These are phyloP conservation scores for Pyrenochaeta sp. DNA, from an alignment of 2,329 filamentous ascomycete species.

Conservation along the genomic window DNA sequence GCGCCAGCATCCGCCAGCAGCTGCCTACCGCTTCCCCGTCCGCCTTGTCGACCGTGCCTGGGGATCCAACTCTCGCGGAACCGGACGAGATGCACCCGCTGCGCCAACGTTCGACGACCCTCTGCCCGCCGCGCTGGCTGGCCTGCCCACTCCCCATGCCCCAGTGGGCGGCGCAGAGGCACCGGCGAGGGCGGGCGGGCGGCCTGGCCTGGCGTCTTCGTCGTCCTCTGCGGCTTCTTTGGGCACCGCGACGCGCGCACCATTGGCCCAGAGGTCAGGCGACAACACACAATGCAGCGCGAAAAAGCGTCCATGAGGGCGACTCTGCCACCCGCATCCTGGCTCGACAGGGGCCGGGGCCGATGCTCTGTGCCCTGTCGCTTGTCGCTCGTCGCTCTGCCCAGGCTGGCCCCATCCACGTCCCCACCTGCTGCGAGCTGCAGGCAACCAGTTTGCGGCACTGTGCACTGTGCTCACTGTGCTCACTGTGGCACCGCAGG, in stretches of 20 bases:
- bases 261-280: conserved; percentile 15
- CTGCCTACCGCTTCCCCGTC: conserved; percentile 42
- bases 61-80: conserved; percentile 26
- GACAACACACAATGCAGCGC: conserved; percentile 13
- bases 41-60: conserved; percentile 29
- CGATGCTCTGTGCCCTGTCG: conserved; percentile 14
- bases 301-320: conserved; percentile 14
- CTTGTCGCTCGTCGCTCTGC: conserved; percentile 9
- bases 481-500: conserved; percentile 9
- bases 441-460: conserved; percentile 15
- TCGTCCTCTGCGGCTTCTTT: too few relatives aligned
- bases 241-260: conserved; percentile 1
- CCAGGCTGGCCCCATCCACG: conserved; percentile 13
- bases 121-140: too few relatives aligned
- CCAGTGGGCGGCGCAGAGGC: too few relatives aligned
- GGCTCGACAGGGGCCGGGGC: conserved; percentile 10
- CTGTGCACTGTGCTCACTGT: too few relatives aligned
- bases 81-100: conserved; percentile 29
- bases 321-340: conserved; percentile 19
- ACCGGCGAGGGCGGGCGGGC: too few relatives aligned
- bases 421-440: conserved; percentile 17
- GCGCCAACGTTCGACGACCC: conserved; percentile 29
- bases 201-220: too few relatives aligned
- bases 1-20: conserved; percentile 27
- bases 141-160: too few relatives aligned